Base-by-base conservation (phyloP, 1,139 yeast genomes). In the Hemisphaericaspora xylofermentans region DNA sequence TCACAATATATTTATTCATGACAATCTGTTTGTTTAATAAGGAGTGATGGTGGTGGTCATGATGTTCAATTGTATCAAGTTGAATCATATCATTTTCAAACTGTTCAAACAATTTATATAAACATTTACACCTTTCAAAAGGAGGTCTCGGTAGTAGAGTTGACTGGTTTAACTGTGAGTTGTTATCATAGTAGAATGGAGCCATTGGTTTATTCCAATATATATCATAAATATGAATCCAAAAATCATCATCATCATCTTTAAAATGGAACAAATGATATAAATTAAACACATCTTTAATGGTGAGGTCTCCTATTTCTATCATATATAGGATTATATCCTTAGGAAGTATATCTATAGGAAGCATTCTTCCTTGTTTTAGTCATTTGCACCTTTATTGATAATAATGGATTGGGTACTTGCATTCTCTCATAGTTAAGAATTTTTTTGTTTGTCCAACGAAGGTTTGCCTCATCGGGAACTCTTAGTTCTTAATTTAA, bases 261-360 rank as follows among this genome's bases (percentile, higher is more conserved):
- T 28, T 44, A 28, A 3, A 60, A 33, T 17, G 36, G 30, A 48
- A 51, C 4, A 52, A 40, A 27, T 46, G 48, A 25, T 50, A 38
- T 19, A 64, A 40, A 24, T 35, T 33, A 8, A 61, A 29, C 2
- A 60, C 55, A 48, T 64, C 67, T 5, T 40, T 32, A 8, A 60
- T 45, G 3, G 34, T 38, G 29, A 63, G 44, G 3, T 32, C 26
- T 2, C 66, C 65, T 9, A 39, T 19, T n/a, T 46, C 46, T 17
- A 49, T 26, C 3, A 48, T 48, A 15, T 36, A 33, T 2, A 48
- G 26, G 1, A 45, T 27, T 8, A 50, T 21, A 40, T 48, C 52
- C 6, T 43, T 26, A 8, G 50, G 46, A 14, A 52, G 41, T 3
- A 39, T 12, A 9, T 31, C 25, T n/a, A 31, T 7, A 4, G 9